These are phyloP conservation scores for Toxoplasma gondii DNA, from an alignment of 169 alveolate genomes.

Conservation along the genomic window DNA sequence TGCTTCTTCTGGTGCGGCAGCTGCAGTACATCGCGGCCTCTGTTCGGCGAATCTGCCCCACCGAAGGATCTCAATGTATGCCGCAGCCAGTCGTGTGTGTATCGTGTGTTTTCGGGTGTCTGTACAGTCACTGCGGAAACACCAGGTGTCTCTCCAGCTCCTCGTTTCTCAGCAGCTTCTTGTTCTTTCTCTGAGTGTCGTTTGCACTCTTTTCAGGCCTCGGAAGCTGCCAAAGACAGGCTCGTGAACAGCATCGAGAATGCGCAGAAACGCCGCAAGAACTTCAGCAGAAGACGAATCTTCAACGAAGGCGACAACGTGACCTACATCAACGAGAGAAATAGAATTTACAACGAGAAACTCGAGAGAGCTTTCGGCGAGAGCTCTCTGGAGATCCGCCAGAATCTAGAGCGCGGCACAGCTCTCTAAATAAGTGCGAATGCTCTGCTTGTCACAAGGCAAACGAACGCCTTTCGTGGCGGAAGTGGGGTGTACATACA, in stretches of 20 bases:
- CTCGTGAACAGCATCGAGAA: constrained; percentile 74
- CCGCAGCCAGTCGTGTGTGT: no score
- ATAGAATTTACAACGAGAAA: constrained; percentile 86
- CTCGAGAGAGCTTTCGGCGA: constrained; percentile 86
- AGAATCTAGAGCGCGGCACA: constrained; percentile 90
- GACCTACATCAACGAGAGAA: constrained; percentile 89
- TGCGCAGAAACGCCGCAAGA: constrained; percentile 69
- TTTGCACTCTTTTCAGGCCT: constrained; percentile 48
- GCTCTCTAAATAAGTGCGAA: constrained; percentile 74
- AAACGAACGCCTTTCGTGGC: no score
- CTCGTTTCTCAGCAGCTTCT: background rate
- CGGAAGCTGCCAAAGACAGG: constrained; percentile 76
- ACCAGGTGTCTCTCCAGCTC: background rate
- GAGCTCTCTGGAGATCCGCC: constrained; percentile 85
- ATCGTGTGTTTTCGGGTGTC: no score
- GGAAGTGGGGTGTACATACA: no score
- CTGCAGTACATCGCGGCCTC: background rate
- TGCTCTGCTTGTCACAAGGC: no score
- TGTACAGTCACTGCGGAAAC: no score
- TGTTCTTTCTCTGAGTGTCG: background rate
- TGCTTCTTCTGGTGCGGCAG: background rate
- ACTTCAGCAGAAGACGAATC: constrained; percentile 84
- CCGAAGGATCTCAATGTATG: no score
- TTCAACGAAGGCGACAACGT: constrained; percentile 88
- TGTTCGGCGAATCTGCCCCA: no score